phyloP scores from a whole-genome alignment of 2,329 filamentous ascomycete species.

The Chaetomium globosum region DNA sequence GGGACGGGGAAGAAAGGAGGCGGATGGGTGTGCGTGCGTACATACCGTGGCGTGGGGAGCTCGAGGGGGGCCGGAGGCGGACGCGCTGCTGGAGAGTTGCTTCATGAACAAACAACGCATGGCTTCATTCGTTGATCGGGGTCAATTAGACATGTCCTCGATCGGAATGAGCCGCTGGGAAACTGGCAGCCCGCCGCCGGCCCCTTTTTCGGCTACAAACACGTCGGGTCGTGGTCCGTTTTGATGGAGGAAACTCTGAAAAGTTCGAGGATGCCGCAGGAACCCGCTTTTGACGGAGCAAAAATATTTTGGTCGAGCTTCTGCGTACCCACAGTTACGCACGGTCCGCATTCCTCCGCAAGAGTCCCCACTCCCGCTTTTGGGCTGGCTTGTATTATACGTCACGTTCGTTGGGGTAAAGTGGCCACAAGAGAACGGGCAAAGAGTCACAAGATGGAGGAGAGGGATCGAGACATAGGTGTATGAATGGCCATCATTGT shows the following conservation, averaged over 20 bases:
- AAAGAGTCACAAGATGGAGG: not conserved
- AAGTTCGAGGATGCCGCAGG: not conserved
- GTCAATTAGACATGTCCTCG: not conserved
- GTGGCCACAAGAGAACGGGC: not conserved
- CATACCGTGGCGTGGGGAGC: not conserved
- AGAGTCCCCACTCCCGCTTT: not conserved
- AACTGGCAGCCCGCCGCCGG: not conserved
- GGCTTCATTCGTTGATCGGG: not conserved
- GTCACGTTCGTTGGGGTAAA: no score
- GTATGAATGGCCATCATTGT: conserved; percentile 2
- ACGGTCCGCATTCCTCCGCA: not conserved
- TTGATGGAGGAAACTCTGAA: not conserved
- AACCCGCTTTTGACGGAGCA: not conserved
- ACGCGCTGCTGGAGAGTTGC: not conserved
- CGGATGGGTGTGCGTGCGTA: not conserved
- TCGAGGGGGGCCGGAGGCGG: not conserved
- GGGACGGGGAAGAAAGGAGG: conserved; percentile 4
- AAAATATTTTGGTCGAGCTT: not conserved
- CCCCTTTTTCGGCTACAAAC: not conserved
- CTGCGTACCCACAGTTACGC: not conserved
- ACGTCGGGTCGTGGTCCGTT: not conserved
- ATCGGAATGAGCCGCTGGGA: not conserved
- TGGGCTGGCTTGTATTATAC: no score
- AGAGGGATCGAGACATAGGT: not conserved
- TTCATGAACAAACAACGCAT: not conserved